Conservation (phyloP, 768 basidiomycete genomes). For the Collybia nuda region DNA sequence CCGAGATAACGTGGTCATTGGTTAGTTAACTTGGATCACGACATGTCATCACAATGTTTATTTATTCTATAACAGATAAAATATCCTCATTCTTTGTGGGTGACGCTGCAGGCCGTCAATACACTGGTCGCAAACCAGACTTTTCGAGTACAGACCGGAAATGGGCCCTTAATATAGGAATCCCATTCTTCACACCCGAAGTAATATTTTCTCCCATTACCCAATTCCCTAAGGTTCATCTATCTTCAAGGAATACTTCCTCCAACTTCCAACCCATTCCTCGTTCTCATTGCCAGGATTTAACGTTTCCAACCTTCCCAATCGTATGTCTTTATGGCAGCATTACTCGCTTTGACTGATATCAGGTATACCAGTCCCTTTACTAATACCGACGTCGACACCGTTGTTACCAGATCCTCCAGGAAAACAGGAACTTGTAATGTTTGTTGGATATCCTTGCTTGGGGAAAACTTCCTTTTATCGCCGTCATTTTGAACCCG, state of each 20-base stretch:
- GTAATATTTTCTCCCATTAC: slow-evolving; percentile 31
- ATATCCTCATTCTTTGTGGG: slow-evolving; percentile 76
- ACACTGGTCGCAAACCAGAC: slow-evolving; percentile 47
- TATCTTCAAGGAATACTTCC: slow-evolving; percentile 71
- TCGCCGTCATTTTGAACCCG: slow-evolving; percentile 60
- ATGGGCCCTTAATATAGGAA: slow-evolving; percentile 74
- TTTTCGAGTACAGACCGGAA: slow-evolving; percentile 84
- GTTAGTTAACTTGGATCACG: slow-evolving; percentile 33
- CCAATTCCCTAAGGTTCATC: background rate
- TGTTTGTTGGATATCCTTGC: slow-evolving; percentile 55
- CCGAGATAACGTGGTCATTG: slow-evolving; percentile 60
- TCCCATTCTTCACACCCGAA: slow-evolving; percentile 85
- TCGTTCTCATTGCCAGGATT: slow-evolving; percentile 65
- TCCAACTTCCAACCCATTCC: slow-evolving; percentile 44
- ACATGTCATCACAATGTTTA: background rate
- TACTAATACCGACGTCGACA: slow-evolving; percentile 46
- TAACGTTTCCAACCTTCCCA: slow-evolving; percentile 47
- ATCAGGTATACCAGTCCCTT: slow-evolving; percentile 39
- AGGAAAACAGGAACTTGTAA: slow-evolving; percentile 37
- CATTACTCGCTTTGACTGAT: slow-evolving; percentile 1
- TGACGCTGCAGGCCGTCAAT: slow-evolving; percentile 81
- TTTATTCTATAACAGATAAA: slow-evolving; percentile 48
- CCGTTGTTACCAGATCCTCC: slow-evolving; percentile 43
- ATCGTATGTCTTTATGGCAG: slow-evolving; percentile 23
- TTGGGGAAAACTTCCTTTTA: slow-evolving; percentile 86